These are phyloP conservation scores for Colletotrichum neosansevieriae DNA, from an alignment of 2,329 filamentous ascomycete species.

Conservation along the genomic window DNA sequence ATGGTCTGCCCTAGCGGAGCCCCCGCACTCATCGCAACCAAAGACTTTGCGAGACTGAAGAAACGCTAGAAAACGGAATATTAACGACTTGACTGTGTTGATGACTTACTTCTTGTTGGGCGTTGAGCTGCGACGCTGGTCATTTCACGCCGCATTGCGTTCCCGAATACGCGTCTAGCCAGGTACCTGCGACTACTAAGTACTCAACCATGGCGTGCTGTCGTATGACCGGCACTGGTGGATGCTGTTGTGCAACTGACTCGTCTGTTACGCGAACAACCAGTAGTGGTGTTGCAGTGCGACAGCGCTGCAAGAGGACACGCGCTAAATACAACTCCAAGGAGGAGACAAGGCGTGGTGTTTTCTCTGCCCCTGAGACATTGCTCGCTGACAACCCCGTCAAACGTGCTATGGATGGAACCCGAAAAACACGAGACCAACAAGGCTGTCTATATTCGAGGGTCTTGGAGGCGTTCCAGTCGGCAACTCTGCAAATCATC, in stretches of 20 bases:
- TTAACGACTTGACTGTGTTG: background rate
- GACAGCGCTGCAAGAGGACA: constrained; percentile 12
- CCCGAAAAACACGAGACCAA: constrained; percentile 12
- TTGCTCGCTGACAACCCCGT: background rate
- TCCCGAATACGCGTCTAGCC: background rate
- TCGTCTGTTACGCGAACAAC: constrained; percentile 20
- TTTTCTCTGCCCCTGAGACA: constrained; percentile 15
- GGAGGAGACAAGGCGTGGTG: background rate
- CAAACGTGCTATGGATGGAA: too few species aligned
- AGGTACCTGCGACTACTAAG: background rate
- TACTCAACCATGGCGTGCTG: background rate
- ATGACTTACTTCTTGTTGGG: background rate
- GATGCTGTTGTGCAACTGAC: constrained; percentile 11
- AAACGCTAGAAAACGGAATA: background rate
- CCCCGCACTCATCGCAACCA: background rate
- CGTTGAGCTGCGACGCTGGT: constrained; percentile 9
- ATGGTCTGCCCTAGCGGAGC: background rate
- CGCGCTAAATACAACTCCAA: constrained; percentile 1
- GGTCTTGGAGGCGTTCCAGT: background rate
- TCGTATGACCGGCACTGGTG: constrained; percentile 11
- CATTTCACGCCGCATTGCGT: background rate
- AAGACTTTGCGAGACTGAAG: background rate
- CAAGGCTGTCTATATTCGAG: constrained; percentile 2
- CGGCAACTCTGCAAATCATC: constrained; percentile 27
- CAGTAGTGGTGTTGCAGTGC: constrained; percentile 24